Conservation (phyloP, 805 yeast species). For the Yarrowia sp. region DNA sequence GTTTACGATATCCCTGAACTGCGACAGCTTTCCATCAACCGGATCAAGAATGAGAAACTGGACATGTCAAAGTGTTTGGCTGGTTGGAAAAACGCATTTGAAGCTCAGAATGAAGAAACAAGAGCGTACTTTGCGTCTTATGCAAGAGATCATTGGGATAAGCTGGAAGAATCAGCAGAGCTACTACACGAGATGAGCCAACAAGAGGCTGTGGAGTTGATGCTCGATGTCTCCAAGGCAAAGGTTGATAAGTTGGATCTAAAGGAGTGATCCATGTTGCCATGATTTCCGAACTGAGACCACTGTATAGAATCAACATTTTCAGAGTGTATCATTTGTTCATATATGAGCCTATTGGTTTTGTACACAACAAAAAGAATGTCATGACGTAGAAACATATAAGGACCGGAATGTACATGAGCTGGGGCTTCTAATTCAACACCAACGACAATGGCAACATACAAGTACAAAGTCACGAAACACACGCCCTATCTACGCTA, state of each 20-base stretch:
- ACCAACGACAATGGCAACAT: not conserved
- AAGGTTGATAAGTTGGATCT: not conserved
- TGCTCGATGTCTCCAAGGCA: not conserved
- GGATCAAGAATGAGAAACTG: not conserved
- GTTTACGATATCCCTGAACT: slow-evolving; percentile 1
- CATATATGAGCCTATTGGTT: too few relatives aligned
- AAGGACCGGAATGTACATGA: not conserved
- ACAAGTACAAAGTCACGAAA: not conserved
- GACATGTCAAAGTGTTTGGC: not conserved
- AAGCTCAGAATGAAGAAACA: not conserved
- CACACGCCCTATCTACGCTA: not conserved
- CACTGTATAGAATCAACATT: too few relatives aligned
- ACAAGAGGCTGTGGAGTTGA: not conserved
- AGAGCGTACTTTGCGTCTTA: not conserved
- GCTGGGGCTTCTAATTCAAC: not conserved
- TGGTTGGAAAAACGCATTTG: not conserved
- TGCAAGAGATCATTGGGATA: not conserved
- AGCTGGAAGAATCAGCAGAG: not conserved
- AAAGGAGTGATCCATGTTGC: not conserved
- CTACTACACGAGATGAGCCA: not conserved
- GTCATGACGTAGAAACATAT: not conserved
- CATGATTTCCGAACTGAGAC: too few relatives aligned
- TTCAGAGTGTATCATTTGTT: too few relatives aligned
- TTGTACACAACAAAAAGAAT: not conserved
- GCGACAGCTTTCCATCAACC: not conserved